Base-by-base conservation (phyloP, 2,329 filamentous ascomycete species). In the Epichloe gansuensis region DNA sequence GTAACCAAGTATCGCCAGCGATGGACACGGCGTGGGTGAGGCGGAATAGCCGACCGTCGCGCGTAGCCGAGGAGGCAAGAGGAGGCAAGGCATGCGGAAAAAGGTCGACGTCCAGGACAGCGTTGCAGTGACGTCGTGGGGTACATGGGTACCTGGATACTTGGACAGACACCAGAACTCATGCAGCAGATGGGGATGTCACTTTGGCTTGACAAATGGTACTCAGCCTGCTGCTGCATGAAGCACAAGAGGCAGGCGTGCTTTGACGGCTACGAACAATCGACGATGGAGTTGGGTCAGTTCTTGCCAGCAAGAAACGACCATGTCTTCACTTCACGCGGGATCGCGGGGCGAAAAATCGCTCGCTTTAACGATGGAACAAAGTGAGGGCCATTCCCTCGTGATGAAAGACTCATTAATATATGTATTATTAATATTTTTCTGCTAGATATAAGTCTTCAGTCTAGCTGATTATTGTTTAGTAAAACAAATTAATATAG, bases 1-100 rank as follows among this genome's bases (percentile, higher is more conserved):
- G 21, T 41, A 8, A n/a, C 15, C 17, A 34, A 37, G 17, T 43
- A 43, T 41, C 35, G 49, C 39, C 42, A 38, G 31, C n/a, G 37
- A 17, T 25, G 41, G 44, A 17, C 25, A 45, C 35, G 17, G 46
- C 25, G 28, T 47, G 28, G 45, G 46, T 23, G 45, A 48, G 17
- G 51, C 45, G 46, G 31, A 52, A 42, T 38, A 48, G 51, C 45
- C 51, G 51, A 44, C 28, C 12, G 45, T 48, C 45, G 51, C 50
- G 51, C 45, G 37, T 43, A 52, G 45, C 45, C 51, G 51, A 48
- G 51, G 51, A 37, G 35, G 43, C 34, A 51, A 35, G 51, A 48
- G 51, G 51, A 37, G 35, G 43, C 34, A 51, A 35, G 35, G 43
- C 31, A 51, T 41, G 43, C 34, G 42, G 23, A 39, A 39, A 38